Base-by-base conservation (phyloP, 768 basidiomycete genomes). In the Calocybe cyanea region DNA sequence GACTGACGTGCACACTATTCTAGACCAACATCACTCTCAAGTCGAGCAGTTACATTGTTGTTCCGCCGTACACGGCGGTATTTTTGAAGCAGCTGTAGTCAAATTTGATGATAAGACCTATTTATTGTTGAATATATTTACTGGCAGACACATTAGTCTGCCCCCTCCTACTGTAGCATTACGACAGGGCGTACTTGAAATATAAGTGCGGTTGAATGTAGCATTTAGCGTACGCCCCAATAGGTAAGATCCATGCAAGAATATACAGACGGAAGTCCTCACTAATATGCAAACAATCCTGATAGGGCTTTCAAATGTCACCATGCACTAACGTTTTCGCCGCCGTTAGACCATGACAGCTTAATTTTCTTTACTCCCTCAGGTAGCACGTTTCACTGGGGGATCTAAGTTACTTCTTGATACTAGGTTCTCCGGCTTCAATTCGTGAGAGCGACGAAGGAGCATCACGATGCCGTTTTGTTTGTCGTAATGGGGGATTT, bases 1-100 rank as follows among this genome's bases (percentile, higher is more conserved):
- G 32, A 18, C n/a, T 20, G 10, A 41, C 21, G 17, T 4, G 9
- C 13, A 17, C 17, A 7, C 38, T 13, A 36, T 19, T 33, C 34
- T 44, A 65, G 65, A 64, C 66, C 0, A 69, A 60, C 4, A 61
- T 64, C 10, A 60, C 59, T 4, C 40, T 72, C 20, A 60, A 57
- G 14, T 50, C 61, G 4, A 57, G 55, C 41, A 50, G 55, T 42
- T 68, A 63, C 54, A 64, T 63, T 50, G 67, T 63, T 35, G 61
- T 67, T 15, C 65, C 63, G 21, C 43, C 61, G 10, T 65, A 65
- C 41, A 61, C 62, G 34, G 63, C 63, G 25, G 43, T 63, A 14
- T 64, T 64, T 42, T 43, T 63, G 43, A 52, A 56, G 41, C 59
- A 64, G 36, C 48, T 56, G 47, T 56, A 46, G 11, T 24, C 13